phyloP scores from a whole-genome alignment of 495 filamentous ascomycete genomes.

The Podospora bellae-mahoneyi region DNA sequence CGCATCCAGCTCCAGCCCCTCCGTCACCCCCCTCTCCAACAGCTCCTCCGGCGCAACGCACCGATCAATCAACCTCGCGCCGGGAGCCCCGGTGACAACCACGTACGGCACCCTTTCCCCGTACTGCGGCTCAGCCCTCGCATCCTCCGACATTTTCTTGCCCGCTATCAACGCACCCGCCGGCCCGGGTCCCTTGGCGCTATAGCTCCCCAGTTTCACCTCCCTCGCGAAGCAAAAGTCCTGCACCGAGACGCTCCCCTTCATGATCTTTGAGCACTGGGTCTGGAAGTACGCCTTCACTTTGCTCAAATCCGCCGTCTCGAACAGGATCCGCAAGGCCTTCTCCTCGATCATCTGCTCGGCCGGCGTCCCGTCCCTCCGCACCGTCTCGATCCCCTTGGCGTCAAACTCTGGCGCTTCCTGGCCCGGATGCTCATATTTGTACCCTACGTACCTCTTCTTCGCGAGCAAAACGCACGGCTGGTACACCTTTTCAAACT shows the following conservation, averaged over 20 bases:
- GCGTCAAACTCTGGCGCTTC: slow-evolving; percentile 89
- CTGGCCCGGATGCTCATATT: slow-evolving; percentile 80
- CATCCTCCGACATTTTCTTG: slow-evolving; percentile 79
- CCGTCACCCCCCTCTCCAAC: slow-evolving; percentile 68
- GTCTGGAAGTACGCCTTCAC: slow-evolving; percentile 89
- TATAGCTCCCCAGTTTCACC: slow-evolving; percentile 87
- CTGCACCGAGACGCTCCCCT: slow-evolving; percentile 79
- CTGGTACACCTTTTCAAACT: slow-evolving; percentile 97
- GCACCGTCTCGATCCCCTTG: slow-evolving; percentile 96
- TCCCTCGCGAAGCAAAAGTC: slow-evolving; percentile 95
- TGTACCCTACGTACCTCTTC: slow-evolving; percentile 97
- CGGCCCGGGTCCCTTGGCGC: slow-evolving; percentile 67
- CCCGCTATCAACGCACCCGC: slow-evolving; percentile 86
- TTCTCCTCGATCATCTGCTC: slow-evolving; percentile 98
- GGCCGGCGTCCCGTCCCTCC: slow-evolving; percentile 89
- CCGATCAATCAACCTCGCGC: slow-evolving; percentile 80
- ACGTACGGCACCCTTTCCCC: slow-evolving; percentile 95
- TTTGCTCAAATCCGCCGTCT: slow-evolving; percentile 80
- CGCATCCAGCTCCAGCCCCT: slow-evolving; percentile 79
- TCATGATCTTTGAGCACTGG: slow-evolving; percentile 92
- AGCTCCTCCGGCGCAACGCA: slow-evolving; percentile 84
- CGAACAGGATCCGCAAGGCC: slow-evolving; percentile 77
- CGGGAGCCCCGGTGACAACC: slow-evolving; percentile 82
- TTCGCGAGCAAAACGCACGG: slow-evolving; percentile 92
- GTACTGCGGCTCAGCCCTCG: slow-evolving; percentile 85